Percentiles rank a stretch among this genome's conserved stretches.
phyloP scores from a whole-genome alignment of 2,329 filamentous ascomycete species.

The Fusarium torulosum region DNA sequence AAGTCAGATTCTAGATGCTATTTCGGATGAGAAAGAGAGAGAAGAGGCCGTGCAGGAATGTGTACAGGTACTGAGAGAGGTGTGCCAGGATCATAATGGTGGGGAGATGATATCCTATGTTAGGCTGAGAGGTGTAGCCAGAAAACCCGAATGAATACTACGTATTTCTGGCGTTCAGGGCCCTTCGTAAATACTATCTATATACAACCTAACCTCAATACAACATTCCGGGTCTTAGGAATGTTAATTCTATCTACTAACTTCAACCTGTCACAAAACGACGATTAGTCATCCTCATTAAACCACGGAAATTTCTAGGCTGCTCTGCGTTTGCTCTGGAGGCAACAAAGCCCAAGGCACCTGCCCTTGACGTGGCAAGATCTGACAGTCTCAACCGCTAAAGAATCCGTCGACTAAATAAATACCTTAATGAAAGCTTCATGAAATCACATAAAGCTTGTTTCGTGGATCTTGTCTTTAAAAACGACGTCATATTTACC shows the following conservation, averaged over 20 bases:
- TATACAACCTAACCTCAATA: neutral
- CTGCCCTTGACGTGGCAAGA: slow-evolving; percentile 44
- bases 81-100: slow-evolving; percentile 68
- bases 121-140: slow-evolving; percentile 63
- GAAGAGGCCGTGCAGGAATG: slow-evolving; percentile 68
- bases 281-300: slow-evolving; percentile 42
- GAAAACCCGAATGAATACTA: slow-evolving; percentile 51
- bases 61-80: slow-evolving; percentile 65
- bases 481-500: slow-evolving; percentile 15
- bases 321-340: slow-evolving; percentile 29
- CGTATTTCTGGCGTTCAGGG: neutral
- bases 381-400: slow-evolving; percentile 1
- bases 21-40: slow-evolving; percentile 60
- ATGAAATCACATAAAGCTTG: neutral
- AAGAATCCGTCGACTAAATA: neutral
- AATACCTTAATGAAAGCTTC: neutral
- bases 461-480: neutral
- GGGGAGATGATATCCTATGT: slow-evolving; percentile 68
- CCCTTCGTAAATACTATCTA: neutral
- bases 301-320: slow-evolving; percentile 45
- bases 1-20: slow-evolving; percentile 66
- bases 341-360: slow-evolving; percentile 41
- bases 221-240: neutral
- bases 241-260: neutral
- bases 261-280: neutral